phyloP scores from a whole-genome alignment of 2,329 filamentous ascomycete species.

The Colletotrichum simmondsii region DNA sequence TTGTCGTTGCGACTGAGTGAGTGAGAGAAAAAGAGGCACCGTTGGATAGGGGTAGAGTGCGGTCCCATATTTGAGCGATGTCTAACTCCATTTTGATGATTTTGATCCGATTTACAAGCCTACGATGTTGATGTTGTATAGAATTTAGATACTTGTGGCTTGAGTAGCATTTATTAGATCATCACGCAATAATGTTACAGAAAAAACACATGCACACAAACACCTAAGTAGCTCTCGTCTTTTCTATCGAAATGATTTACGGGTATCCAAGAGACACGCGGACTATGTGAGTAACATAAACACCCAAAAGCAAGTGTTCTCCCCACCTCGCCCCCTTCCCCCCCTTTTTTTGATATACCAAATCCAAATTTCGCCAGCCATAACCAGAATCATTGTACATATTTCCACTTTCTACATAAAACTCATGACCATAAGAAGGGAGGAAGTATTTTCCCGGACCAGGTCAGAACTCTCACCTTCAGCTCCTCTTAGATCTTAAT shows the following conservation, averaged over 20 bases:
- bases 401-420: not conserved
- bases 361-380: not conserved
- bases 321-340: too few relatives aligned
- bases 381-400: not conserved
- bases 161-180: not conserved
- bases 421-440: not conserved
- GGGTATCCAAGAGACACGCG: constrained; percentile 5
- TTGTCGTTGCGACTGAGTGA: constrained; percentile 36
- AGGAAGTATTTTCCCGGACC: too few relatives aligned
- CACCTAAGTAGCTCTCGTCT: too few relatives aligned
- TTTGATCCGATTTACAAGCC: not conserved
- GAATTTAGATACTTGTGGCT: not conserved
- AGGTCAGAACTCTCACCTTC: too few relatives aligned
- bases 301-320: not conserved
- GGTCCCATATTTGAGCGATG: too few relatives aligned
- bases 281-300: not conserved
- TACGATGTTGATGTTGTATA: too few relatives aligned
- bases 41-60: too few relatives aligned
- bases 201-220: not conserved
- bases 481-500: constrained; percentile 27
- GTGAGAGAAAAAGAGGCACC: too few relatives aligned
- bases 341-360: not conserved
- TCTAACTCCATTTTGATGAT: not conserved
- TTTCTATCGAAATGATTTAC: not conserved
- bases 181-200: not conserved